phyloP scores from a whole-genome alignment of 1,284 basidiomycete species.

The Ceratobasidium sp. region DNA sequence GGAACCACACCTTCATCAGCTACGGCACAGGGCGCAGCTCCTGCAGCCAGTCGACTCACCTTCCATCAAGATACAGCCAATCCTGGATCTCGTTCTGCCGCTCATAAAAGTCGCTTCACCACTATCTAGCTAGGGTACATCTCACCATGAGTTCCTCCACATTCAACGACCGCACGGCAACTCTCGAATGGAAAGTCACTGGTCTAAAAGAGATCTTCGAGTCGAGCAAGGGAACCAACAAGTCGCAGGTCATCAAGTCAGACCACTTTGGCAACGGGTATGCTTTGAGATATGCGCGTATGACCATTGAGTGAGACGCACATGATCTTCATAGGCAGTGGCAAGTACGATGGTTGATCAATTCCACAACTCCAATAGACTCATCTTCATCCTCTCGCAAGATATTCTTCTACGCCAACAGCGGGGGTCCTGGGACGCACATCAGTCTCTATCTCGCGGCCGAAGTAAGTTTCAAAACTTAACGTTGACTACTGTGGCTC shows the following conservation, averaged over 20 bases:
- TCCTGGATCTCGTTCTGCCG: no score
- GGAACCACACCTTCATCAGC: neutral
- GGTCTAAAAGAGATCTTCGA: conserved; percentile 77
- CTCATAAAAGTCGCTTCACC: no score
- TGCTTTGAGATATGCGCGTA: neutral
- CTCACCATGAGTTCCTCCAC: neutral
- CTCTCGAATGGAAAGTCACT: conserved; percentile 79
- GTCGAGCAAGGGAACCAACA: conserved; percentile 70
- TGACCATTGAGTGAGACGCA: neutral
- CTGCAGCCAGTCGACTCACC: neutral
- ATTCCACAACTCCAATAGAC: no score
- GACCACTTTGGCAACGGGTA: conserved; percentile 68
- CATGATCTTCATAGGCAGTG: neutral
- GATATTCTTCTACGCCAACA: neutral
- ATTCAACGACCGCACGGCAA: conserved; percentile 66
- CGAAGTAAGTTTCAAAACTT: neutral
- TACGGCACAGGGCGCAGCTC: neutral
- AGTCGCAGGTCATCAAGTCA: conserved; percentile 76
- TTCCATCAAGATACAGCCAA: neutral
- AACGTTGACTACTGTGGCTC: neutral
- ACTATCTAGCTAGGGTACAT: no score
- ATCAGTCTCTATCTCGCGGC: neutral
- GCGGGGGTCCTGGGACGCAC: neutral
- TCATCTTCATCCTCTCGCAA: neutral
- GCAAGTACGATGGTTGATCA: neutral